phyloP scores from a whole-genome alignment of 1,284 basidiomycete genomes.

The Puccinia triticina region DNA sequence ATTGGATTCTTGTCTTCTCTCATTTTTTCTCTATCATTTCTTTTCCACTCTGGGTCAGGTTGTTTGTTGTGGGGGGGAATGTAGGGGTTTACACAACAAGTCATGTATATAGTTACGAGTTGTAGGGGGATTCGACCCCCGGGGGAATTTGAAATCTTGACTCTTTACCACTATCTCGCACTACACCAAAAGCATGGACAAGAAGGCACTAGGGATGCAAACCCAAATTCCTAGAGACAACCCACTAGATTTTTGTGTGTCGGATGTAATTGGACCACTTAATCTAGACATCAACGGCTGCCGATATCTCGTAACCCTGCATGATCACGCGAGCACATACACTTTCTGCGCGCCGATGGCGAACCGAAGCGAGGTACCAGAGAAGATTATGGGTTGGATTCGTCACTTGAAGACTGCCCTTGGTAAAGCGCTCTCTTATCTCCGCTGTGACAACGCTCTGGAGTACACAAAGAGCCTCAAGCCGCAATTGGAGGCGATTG shows the following conservation, averaged over 20 bases:
- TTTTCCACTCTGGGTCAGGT: too few relatives aligned
- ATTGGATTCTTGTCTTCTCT: too few relatives aligned
- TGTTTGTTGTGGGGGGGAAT: too few relatives aligned
- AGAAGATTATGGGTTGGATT: slow-evolving; percentile 11
- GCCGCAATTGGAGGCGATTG: background rate
- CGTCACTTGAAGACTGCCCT: background rate
- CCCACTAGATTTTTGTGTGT: background rate
- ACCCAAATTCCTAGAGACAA: background rate
- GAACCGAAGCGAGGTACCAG: background rate
- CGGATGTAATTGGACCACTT: background rate
- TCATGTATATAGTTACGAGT: too few relatives aligned
- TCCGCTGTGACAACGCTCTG: background rate
- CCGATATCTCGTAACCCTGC: background rate
- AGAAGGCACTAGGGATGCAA: too few relatives aligned
- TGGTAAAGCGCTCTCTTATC: background rate
- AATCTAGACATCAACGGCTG: background rate
- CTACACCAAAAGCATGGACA: background rate
- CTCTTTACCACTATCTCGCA: too few relatives aligned
- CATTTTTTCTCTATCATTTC: too few relatives aligned
- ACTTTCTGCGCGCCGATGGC: background rate
- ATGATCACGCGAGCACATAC: slow-evolving; percentile 11
- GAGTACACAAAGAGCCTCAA: background rate
- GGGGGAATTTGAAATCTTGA: too few relatives aligned
- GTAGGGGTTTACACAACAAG: too few relatives aligned
- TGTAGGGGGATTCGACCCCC: too few relatives aligned